These are phyloP conservation scores for Cantharellus anzutake DNA, from an alignment of 768 basidiomycete species.

Conservation along the genomic window DNA sequence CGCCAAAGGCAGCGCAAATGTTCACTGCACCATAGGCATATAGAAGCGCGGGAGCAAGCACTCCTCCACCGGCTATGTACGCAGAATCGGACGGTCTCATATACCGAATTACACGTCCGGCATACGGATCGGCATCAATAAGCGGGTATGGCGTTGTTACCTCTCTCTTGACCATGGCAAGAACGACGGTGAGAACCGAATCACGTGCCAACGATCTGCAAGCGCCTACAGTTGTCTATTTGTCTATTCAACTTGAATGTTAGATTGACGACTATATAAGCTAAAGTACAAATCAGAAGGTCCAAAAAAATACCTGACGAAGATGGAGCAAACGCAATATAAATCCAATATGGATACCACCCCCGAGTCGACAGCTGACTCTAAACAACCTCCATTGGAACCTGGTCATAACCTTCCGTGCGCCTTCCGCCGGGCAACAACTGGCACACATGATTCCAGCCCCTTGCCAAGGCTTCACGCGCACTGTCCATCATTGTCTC, in stretches of 20 bases:
- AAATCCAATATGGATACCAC: no score
- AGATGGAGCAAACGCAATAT: no score
- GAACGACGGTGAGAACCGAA: not conserved
- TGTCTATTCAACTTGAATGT: no score
- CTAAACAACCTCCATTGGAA: slow-evolving; percentile 46
- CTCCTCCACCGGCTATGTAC: slow-evolving; percentile 62
- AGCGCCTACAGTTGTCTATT: not conserved
- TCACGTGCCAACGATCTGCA: not conserved
- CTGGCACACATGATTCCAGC: slow-evolving; percentile 25
- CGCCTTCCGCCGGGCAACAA: slow-evolving; percentile 16
- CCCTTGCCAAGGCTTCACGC: slow-evolving; percentile 24
- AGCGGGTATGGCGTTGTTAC: slow-evolving; percentile 50
- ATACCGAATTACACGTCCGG: slow-evolving; percentile 69
- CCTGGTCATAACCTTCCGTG: slow-evolving; percentile 40
- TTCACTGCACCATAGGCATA: slow-evolving; percentile 56
- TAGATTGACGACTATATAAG: no score
- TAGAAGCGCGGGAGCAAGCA: slow-evolving; percentile 60
- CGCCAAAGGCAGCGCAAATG: not conserved
- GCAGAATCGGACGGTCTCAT: slow-evolving; percentile 79
- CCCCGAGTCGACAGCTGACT: no score
- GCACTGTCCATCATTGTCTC: slow-evolving; percentile 26
- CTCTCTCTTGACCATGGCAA: slow-evolving; percentile 4
- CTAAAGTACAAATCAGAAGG: no score
- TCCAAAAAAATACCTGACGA: no score
- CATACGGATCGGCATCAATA: slow-evolving; percentile 89